phyloP scores from a whole-genome alignment of 1,284 basidiomycete species.

The Ceratobasidium sp. region DNA sequence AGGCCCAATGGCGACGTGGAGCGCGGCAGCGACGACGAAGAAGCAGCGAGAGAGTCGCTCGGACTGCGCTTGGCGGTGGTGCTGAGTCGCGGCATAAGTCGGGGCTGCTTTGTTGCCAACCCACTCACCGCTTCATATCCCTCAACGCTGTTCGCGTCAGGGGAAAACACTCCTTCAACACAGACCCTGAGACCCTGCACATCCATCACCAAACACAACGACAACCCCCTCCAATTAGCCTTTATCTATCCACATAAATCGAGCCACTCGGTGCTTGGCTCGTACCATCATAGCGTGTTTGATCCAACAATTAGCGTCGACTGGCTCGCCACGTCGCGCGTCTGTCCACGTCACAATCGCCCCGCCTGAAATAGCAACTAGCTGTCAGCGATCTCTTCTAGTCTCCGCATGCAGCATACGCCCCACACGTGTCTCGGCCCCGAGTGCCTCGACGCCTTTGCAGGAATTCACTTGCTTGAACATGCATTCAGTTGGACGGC shows the following conservation, averaged over 20 bases:
- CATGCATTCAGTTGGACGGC: too few relatives aligned
- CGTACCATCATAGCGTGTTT: constrained; percentile 11
- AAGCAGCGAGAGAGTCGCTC: background rate
- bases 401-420: too few relatives aligned
- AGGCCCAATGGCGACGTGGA: constrained; percentile 51
- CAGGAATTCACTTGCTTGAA: too few relatives aligned
- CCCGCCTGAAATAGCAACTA: too few relatives aligned
- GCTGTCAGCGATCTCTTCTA: too few relatives aligned
- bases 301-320: too few relatives aligned
- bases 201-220: constrained; percentile 2
- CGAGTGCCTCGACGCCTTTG: too few relatives aligned
- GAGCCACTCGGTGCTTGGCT: background rate
- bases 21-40: constrained; percentile 44
- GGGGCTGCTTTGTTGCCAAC: background rate
- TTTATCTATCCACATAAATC: background rate
- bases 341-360: too few relatives aligned
- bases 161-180: constrained; percentile 6
- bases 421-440: too few relatives aligned
- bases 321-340: too few relatives aligned
- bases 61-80: constrained; percentile 5
- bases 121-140: constrained; percentile 1
- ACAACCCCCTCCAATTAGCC: too few relatives aligned
- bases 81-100: constrained; percentile 3
- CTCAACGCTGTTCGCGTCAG: constrained; percentile 11
- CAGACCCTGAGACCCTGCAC: constrained; percentile 21